Conservation (phyloP, 2,329 filamentous ascomycete genomes). For the Colletotrichum sp. region DNA sequence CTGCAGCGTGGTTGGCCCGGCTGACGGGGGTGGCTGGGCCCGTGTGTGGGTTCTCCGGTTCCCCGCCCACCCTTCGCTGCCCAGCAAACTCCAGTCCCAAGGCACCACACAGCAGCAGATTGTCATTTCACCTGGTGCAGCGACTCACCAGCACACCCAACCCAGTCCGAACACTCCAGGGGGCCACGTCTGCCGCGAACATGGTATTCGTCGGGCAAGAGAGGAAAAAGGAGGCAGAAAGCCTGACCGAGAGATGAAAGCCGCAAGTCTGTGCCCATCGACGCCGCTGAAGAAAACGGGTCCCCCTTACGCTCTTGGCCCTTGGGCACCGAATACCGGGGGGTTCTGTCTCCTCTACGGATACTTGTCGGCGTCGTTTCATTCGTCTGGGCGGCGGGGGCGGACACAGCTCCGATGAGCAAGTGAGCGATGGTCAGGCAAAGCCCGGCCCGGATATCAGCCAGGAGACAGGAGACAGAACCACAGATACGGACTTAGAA, state of each 20-base stretch:
- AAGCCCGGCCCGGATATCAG: not conserved
- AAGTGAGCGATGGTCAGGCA: not conserved
- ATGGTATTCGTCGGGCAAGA: not conserved
- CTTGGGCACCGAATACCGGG: not conserved
- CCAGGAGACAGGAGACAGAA: not conserved
- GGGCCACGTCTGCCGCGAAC: not conserved
- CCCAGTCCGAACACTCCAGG: not conserved
- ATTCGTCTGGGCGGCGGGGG: not conserved
- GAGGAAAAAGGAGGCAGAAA: not conserved
- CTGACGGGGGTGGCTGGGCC: not conserved
- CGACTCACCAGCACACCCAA: not conserved
- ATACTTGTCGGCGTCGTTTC: not conserved
- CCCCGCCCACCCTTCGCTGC: not conserved
- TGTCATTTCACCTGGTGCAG: not conserved
- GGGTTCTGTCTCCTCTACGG: not conserved
- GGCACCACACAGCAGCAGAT: not conserved
- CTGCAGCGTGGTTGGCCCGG: not conserved
- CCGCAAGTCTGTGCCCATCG: not conserved
- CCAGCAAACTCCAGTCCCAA: not conserved
- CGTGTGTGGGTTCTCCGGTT: not conserved
- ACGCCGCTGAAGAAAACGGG: not conserved
- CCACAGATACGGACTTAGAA: not conserved
- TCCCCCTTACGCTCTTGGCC: not conserved
- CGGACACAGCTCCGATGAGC: not conserved
- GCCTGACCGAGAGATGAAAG: not conserved